Evolutionary conservation across 148 eudicot genomes (phyloP).

Genomic region (Dianthus caryophyllus): DNA sequence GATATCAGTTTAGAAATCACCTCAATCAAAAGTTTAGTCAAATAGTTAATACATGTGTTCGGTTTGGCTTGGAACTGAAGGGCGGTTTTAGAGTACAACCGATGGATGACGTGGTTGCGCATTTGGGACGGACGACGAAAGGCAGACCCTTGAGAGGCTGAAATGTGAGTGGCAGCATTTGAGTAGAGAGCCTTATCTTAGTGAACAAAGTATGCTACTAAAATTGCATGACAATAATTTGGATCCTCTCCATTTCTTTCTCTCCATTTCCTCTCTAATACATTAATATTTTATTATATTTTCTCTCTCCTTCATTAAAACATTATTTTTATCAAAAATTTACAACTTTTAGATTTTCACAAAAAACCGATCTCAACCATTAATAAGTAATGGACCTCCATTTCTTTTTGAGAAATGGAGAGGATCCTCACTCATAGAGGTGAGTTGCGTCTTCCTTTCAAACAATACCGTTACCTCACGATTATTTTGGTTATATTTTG

Average conservation of each 20-base stretch:
- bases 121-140: constrained; percentile 34
- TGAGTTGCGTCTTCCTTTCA: constrained; percentile 1
- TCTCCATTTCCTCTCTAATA: no score
- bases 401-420: no score
- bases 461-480: not conserved
- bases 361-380: no score
- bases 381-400: no score
- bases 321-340: no score
- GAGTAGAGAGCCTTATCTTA: constrained; percentile 31
- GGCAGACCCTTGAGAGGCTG: constrained; percentile 62
- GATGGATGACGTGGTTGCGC: constrained; percentile 18
- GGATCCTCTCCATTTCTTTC: no score
- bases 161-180: constrained; percentile 53
- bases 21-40: not conserved
- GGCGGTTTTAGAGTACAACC: constrained; percentile 28
- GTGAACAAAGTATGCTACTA: not conserved
- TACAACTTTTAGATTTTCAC: no score
- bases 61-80: constrained; percentile 24
- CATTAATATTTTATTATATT: no score
- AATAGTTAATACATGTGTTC: constrained; percentile 9
- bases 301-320: no score
- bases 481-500: no score
- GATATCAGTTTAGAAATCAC: no score
- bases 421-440: no score
- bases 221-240: constrained; percentile 6